phyloP scores from a whole-genome alignment of 2,329 filamentous ascomycete genomes.

The Penicillium sp. region DNA sequence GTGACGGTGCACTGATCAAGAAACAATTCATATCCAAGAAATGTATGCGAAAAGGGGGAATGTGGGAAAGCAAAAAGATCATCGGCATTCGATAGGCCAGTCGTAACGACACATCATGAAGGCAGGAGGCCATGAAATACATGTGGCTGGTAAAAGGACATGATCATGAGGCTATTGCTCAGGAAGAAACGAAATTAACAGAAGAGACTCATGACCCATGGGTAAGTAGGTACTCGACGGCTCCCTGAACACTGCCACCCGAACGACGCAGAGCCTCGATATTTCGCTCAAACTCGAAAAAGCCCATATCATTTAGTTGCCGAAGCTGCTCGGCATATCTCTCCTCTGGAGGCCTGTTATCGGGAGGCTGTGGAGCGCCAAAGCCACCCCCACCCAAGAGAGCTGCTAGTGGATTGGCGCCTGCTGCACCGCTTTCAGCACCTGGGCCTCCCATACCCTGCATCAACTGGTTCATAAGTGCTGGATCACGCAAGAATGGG shows the following conservation, averaged over 20 bases:
- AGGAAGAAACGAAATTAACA: not conserved
- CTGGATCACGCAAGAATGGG: slow-evolving; percentile 63
- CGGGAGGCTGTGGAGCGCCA: slow-evolving; percentile 61
- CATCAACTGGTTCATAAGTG: slow-evolving; percentile 61
- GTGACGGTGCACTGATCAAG: slow-evolving; percentile 2
- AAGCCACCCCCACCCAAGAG: slow-evolving; percentile 58
- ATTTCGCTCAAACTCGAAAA: slow-evolving; percentile 94
- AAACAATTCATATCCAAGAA: slow-evolving; percentile 6
- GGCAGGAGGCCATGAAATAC: slow-evolving; percentile 15
- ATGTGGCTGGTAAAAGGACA: slow-evolving; percentile 5
- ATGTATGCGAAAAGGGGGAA: slow-evolving; percentile 13
- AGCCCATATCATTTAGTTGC: slow-evolving; percentile 98
- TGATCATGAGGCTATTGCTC: not conserved
- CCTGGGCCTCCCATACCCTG: slow-evolving; percentile 50
- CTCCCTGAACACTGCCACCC: slow-evolving; percentile 92
- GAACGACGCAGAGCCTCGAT: slow-evolving; percentile 83
- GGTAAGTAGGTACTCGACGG: slow-evolving; percentile 47
- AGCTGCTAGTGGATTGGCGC: slow-evolving; percentile 49
- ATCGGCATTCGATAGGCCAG: slow-evolving; percentile 12
- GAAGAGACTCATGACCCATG: slow-evolving; percentile 33
- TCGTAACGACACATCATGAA: slow-evolving; percentile 15
- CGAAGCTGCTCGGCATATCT: slow-evolving; percentile 86
- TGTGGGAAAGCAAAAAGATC: slow-evolving; percentile 14
- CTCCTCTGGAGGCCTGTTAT: slow-evolving; percentile 91
- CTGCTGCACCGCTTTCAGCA: slow-evolving; percentile 39